A percentile compares a stretch with the other conserved stretches of the same genome.
Evolutionary conservation across 371 early-diverging fungal genomes (phyloP).

Genomic region (Capniomyces stellatus): DNA sequence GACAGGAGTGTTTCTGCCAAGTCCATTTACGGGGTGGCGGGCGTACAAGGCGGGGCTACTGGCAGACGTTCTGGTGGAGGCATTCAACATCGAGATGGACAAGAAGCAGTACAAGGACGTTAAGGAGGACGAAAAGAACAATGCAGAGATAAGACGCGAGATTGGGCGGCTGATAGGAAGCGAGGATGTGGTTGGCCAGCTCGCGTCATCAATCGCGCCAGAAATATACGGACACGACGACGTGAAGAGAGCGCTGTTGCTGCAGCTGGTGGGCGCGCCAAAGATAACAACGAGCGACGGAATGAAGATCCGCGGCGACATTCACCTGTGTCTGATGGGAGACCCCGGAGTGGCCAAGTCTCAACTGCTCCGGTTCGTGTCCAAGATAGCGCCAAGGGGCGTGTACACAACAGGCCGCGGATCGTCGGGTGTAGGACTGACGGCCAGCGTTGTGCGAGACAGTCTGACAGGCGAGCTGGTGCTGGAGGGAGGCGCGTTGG

Average conservation of each 20-base stretch:
- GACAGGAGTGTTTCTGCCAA: slow-evolving; percentile 86
- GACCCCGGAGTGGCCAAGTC: slow-evolving; percentile 97
- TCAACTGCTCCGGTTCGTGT: slow-evolving; percentile 73
- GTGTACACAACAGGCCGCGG: slow-evolving; percentile 91
- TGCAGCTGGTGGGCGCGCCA: slow-evolving; percentile 80
- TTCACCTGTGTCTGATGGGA: slow-evolving; percentile 96
- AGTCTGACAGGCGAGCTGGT: slow-evolving; percentile 75
- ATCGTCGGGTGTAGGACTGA: slow-evolving; percentile 87
- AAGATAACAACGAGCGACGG: slow-evolving; percentile 72
- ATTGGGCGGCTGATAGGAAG: slow-evolving; percentile 43
- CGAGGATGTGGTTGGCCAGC: slow-evolving; percentile 59
- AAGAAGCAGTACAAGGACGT: slow-evolving; percentile 81
- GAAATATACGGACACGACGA: slow-evolving; percentile 95
- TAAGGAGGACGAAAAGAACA: slow-evolving; percentile 29
- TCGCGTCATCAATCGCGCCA: slow-evolving; percentile 91
- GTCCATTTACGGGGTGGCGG: slow-evolving; percentile 84
- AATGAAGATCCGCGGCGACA: slow-evolving; percentile 86
- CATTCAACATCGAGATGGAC: slow-evolving; percentile 60
- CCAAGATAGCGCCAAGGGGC: slow-evolving; percentile 71
- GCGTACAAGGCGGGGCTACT: slow-evolving; percentile 86
- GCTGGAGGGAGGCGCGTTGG: slow-evolving; percentile 83
- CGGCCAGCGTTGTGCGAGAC: slow-evolving; percentile 75
- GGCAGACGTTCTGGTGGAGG: slow-evolving; percentile 91
- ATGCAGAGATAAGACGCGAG: slow-evolving; percentile 36
- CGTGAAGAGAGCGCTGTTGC: slow-evolving; percentile 80